phyloP scores from a whole-genome alignment of 140 eudicot species.

The Oenanthe javanica region DNA sequence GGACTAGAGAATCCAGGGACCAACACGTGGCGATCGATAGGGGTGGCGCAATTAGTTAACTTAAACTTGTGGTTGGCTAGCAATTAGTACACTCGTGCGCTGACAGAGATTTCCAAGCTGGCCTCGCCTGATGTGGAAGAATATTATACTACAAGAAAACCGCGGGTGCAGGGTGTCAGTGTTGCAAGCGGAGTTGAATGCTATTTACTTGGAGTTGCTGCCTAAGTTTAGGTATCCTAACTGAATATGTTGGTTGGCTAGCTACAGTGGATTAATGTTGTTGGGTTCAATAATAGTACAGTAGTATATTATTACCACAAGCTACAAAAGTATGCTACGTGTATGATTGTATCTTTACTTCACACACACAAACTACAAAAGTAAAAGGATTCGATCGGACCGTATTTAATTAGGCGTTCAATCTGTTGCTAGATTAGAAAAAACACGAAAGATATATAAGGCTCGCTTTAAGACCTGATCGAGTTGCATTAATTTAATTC shows the following conservation, averaged over 20 bases:
- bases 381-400: too few species aligned
- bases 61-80: conserved; percentile 45
- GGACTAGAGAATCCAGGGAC: conserved; percentile 35
- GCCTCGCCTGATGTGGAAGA: conserved; percentile 13
- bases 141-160: too few species aligned
- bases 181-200: background rate
- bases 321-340: too few species aligned
- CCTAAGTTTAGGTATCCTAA: background rate
- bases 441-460: too few species aligned
- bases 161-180: background rate
- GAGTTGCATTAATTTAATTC: background rate
- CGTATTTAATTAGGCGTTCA: too few species aligned
- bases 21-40: conserved; percentile 56
- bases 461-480: too few species aligned
- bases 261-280: background rate
- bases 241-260: background rate
- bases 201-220: background rate
- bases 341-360: too few species aligned
- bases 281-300: too few species aligned
- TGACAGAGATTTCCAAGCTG: conserved; percentile 17
- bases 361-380: too few species aligned
- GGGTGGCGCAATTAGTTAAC: conserved; percentile 30
- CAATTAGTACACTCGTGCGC: conserved; percentile 15
- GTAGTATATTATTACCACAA: background rate
- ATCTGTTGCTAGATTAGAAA: too few species aligned